A percentile compares a stretch with the other conserved stretches of the same genome.
phyloP scores from a whole-genome alignment of 495 filamentous ascomycete species.

The Aspergillus taichungensis region DNA sequence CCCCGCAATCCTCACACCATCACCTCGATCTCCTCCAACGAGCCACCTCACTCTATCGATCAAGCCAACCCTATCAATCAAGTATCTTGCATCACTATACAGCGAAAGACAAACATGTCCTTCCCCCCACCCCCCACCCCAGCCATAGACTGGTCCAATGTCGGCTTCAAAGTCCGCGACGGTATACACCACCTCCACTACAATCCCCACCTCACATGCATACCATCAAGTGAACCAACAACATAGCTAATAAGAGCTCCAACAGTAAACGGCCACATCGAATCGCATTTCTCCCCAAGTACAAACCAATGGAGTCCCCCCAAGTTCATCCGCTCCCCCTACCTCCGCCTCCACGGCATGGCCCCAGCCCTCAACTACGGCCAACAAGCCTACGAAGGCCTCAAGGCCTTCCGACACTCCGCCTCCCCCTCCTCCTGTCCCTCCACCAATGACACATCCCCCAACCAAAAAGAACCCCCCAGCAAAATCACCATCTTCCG shows the following conservation, averaged over 20 bases:
- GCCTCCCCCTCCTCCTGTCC: constrained; percentile 18
- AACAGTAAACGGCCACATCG: constrained; percentile 26
- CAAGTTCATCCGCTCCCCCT: constrained; percentile 65
- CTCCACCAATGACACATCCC: too few species aligned
- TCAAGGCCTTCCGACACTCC: constrained; percentile 78
- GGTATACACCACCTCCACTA: constrained; percentile 39
- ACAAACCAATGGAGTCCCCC: constrained; percentile 58
- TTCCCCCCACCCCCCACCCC: constrained; percentile 71
- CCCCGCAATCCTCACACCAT: too few species aligned
- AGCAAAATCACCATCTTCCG: constrained; percentile 68
- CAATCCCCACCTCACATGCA: background rate
- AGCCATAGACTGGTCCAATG: constrained; percentile 70
- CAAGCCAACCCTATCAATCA: too few species aligned
- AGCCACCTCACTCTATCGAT: too few species aligned
- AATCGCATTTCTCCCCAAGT: constrained; percentile 30
- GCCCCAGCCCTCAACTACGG: constrained; percentile 86
- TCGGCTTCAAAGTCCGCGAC: constrained; percentile 87
- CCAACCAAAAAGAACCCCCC: too few species aligned
- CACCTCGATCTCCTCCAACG: too few species aligned
- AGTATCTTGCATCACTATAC: too few species aligned
- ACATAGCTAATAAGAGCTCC: constrained; percentile 5
- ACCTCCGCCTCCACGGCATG: constrained; percentile 80
- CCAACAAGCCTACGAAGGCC: constrained; percentile 87
- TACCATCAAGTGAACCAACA: background rate
- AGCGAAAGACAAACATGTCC: background rate